Percentiles rank a stretch among this genome's conserved stretches.
phyloP scores from a whole-genome alignment of 768 basidiomycete genomes.

The Panaeolus papilionaceus region DNA sequence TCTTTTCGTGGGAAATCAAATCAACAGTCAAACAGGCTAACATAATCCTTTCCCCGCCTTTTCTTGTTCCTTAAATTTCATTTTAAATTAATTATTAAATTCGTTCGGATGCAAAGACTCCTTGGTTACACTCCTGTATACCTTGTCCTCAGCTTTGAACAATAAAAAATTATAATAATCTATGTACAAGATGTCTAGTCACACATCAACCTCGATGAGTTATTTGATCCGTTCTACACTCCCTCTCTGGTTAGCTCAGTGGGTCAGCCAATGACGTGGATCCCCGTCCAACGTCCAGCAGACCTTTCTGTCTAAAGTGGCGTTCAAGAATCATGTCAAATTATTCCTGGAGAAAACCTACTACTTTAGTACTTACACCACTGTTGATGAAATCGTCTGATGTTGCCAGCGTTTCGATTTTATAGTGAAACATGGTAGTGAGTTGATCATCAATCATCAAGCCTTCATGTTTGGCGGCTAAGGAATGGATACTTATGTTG shows the following conservation, averaged over 20 bases:
- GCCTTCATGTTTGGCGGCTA: conserved; percentile 2
- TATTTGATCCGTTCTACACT: conserved; percentile 4
- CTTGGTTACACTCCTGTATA: background rate
- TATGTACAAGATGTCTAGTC: background rate
- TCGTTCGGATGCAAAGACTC: background rate
- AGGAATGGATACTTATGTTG: background rate
- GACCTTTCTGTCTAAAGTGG: background rate
- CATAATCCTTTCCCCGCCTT: background rate
- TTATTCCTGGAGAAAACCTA: background rate
- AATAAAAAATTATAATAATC: background rate
- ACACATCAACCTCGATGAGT: background rate
- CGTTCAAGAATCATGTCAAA: conserved; percentile 9
- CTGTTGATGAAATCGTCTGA: no score
- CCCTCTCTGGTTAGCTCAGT: conserved; percentile 3
- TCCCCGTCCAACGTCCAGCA: conserved; percentile 1
- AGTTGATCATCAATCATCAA: background rate
- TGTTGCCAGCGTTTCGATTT: background rate
- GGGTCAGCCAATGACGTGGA: conserved; percentile 8
- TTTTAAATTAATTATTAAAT: background rate
- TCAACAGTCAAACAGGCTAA: background rate
- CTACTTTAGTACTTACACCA: no score
- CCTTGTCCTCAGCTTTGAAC: no score
- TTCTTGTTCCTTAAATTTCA: background rate
- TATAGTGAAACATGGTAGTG: background rate
- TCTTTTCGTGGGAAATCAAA: conserved; percentile 11